Percentiles rank a stretch among this genome's conserved stretches.
These are phyloP conservation scores for Trichosporon sp. DNA, from an alignment of 1,284 basidiomycete genomes.

Conservation along the genomic window DNA sequence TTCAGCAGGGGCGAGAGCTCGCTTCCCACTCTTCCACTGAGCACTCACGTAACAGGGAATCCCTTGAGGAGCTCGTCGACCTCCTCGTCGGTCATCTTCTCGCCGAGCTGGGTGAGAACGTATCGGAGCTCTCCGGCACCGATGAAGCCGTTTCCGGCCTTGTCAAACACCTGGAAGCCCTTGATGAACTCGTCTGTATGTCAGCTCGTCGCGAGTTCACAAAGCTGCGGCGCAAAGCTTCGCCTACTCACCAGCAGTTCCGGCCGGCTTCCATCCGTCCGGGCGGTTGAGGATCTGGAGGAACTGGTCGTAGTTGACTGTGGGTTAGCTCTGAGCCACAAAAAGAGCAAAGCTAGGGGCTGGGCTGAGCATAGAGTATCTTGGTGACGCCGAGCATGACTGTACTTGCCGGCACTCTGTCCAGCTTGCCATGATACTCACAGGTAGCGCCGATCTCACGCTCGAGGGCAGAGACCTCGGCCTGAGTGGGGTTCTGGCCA, in stretches of 20 bases:
- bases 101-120: conserved; percentile 89
- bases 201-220: conserved; percentile 1
- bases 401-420: background rate
- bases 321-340: background rate
- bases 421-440: conserved; percentile 19
- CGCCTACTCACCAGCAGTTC: conserved; percentile 66
- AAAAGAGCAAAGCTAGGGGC: no score
- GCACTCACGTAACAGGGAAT: conserved; percentile 40
- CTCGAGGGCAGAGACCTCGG: conserved; percentile 82
- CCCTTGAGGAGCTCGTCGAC: conserved; percentile 97
- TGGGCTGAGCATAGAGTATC: no score
- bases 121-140: conserved; percentile 87
- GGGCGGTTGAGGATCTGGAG: conserved; percentile 86
- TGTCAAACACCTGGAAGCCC: conserved; percentile 98
- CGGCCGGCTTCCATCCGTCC: conserved; percentile 93
- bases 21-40: background rate
- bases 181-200: conserved; percentile 93
- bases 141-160: conserved; percentile 95
- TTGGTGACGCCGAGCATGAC: no score
- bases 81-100: conserved; percentile 97
- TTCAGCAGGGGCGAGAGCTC: no score
- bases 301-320: conserved; percentile 87
- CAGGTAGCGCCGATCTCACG: conserved; percentile 52
- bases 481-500: conserved; percentile 97
- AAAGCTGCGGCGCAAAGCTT: no score